Evolutionary conservation across 257 asterid species (phyloP), one percentile per base, ranked within the genome.

Genomic region (Solanum etuberosum): DNA sequence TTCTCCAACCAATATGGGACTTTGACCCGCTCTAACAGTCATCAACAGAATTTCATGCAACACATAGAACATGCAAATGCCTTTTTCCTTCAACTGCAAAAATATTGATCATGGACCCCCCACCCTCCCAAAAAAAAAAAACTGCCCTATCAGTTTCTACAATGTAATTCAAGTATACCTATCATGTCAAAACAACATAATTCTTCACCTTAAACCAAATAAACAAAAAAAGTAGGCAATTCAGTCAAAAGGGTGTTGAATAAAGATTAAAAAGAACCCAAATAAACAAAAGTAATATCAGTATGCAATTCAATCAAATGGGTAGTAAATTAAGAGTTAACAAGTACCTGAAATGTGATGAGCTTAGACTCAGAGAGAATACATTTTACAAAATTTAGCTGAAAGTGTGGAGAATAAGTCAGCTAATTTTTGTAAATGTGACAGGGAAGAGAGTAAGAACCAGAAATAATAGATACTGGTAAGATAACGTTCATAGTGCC

Each of bases 401-500:
- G 51, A n/a, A 48, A 48, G 40, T 31, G 38, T 23, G 40, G 86
- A 61, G 73, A n/a, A 14, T 37, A 25, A 29, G 11, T 37, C 37
- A 14, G 42, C 71, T 51, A 10, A 6, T 51, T 51, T 63, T 32
- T 76, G 85, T 51, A 68, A 74, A 31, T 40, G 65, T 13, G 78
- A 81, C 85, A 81, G 65, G 54, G 85, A 29, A 63, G 81, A 16
- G 46, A 67, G 9, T 81, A 42, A 48, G 90, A 88, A 86, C 90
- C 90, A 91, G 92, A 90, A 83, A 89, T 86, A 88, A 35, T 65
- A 90, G 98, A 92, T 94, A 89, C 90, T 83, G 87, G 92, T 77
- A 59, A 83, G 93, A 93, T 92, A 90, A 89, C 86, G 96, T 94
- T 88, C 94, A 91, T 8, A 31, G 71, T 77, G 90, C 88, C 90